Base-by-base conservation (phyloP, 495 filamentous ascomycete genomes). In the Penicillium malachiteum region DNA sequence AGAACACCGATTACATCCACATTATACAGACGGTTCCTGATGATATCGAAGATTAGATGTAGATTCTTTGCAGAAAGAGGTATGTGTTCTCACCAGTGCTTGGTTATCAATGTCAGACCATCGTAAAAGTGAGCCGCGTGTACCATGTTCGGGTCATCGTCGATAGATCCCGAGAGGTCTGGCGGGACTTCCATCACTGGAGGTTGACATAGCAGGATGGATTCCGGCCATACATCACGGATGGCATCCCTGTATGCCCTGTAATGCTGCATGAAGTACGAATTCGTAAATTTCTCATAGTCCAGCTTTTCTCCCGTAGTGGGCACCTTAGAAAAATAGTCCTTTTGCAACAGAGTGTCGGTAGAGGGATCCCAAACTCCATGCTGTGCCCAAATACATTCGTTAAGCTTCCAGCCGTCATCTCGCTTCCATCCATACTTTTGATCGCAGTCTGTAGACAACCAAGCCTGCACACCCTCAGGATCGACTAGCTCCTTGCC, bases 61-160 rank as follows among this genome's bases (percentile, higher is more conserved):
- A 11, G 21, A 14, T 42, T 6, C n/a, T 5, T n/a, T 30, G 12
- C 13, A 26, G 30, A 14, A 2, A 5, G 7, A 6, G 21, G 7
- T 7, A 10, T 10, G 31, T 30, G 1, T 5, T 61, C 76, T 48
- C 62, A 84, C 94, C 95, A 98, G 69, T 95, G 95, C 74, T 98
- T 98, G 17, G 90, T 97, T 82, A 98, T 87, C 35, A 98, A 81
- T 0, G 94, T 98, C 18, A 98, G 84, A 11, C 95, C 94, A 67
- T 98, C 94, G 68, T 98, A 98, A 66, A 87, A 98, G 72, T 98
- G 94, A 10, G 91, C 91, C 3, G 94, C 85, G 68, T 96, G 97
- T 10, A 92, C 88, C 83, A 97, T 87, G 45, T 88, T 87, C 7
- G 86, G 86, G 63, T 97, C 91, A 62, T 96, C 92, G 65, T 97